These are phyloP conservation scores for Castanospermum australe DNA, from an alignment of 306 rosid species.

Conservation along the genomic window DNA sequence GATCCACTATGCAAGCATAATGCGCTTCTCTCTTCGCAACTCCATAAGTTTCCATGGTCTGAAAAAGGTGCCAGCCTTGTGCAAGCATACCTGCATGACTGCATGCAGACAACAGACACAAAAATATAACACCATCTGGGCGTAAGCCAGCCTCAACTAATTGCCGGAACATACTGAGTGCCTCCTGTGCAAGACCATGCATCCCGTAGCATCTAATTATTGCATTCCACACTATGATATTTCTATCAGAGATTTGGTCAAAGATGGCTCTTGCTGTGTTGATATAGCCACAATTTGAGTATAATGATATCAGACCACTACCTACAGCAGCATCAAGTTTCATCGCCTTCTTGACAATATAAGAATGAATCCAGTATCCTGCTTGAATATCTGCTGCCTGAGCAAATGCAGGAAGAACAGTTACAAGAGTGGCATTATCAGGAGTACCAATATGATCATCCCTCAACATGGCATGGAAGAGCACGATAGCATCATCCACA, in stretches of 20 bases:
- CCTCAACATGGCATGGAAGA: slow-evolving; percentile 51
- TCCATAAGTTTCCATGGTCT: slow-evolving; percentile 57
- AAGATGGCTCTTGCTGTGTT: slow-evolving; percentile 58
- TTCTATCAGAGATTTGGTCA: slow-evolving; percentile 42
- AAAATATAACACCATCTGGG: slow-evolving; percentile 57
- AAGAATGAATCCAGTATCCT: slow-evolving; percentile 73
- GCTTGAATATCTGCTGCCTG: slow-evolving; percentile 54
- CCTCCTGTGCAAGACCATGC: slow-evolving; percentile 63
- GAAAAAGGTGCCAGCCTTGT: slow-evolving; percentile 58
- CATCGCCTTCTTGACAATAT: slow-evolving; percentile 57
- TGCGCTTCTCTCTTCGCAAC: slow-evolving; percentile 59
- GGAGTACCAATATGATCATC: slow-evolving; percentile 36
- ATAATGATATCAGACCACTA: slow-evolving; percentile 65
- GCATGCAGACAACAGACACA: slow-evolving; percentile 66
- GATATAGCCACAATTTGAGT: slow-evolving; percentile 65
- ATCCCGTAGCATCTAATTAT: slow-evolving; percentile 78
- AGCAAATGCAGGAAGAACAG: slow-evolving; percentile 65
- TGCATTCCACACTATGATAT: slow-evolving; percentile 57
- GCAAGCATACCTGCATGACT: slow-evolving; percentile 70
- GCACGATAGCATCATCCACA: slow-evolving; percentile 47
- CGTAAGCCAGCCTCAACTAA: slow-evolving; percentile 41
- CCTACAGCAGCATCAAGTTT: slow-evolving; percentile 55
- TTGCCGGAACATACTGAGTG: slow-evolving; percentile 52
- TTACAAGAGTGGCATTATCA: slow-evolving; percentile 62
- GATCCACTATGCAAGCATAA: slow-evolving; percentile 82